Percentiles rank a stretch among this genome's conserved stretches.
Conservation (phyloP, 1,139 yeast species). For the Kazachstania sp. region DNA sequence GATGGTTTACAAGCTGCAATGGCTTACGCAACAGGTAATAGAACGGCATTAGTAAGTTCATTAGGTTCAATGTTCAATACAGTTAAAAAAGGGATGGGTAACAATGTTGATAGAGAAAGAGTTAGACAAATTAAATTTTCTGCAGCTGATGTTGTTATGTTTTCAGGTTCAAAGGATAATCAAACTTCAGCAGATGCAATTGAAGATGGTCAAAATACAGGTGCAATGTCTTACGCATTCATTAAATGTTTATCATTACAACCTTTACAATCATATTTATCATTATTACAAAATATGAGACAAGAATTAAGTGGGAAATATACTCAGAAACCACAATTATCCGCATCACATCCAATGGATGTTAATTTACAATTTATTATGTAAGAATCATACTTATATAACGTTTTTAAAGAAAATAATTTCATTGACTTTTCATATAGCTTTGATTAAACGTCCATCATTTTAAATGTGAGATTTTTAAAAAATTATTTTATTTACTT, state of each 20-base stretch:
- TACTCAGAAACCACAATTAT: conserved; percentile 82
- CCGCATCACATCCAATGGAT: conserved; percentile 79
- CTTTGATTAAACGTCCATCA: too few relatives aligned
- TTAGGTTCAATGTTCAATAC: conserved; percentile 45
- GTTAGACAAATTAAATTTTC: conserved; percentile 58
- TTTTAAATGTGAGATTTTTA: too few relatives aligned
- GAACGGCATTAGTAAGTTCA: conserved; percentile 44
- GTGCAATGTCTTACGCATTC: conserved; percentile 93
- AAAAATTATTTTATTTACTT: too few relatives aligned
- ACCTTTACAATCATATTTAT: conserved; percentile 68
- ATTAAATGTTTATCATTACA: conserved; percentile 57
- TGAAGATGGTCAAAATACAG: conserved; percentile 72
- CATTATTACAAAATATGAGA: conserved; percentile 76
- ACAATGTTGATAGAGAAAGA: conserved; percentile 34
- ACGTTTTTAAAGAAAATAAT: too few relatives aligned
- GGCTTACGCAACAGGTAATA: conserved; percentile 67
- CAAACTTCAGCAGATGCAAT: conserved; percentile 74
- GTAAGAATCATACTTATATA: conserved; percentile 3
- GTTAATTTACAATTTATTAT: conserved; percentile 54
- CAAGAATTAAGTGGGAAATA: conserved; percentile 58
- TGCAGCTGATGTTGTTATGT: conserved; percentile 78
- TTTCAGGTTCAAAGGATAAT: conserved; percentile 87
- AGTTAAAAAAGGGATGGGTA: conserved; percentile 30
- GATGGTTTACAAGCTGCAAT: conserved; percentile 65
- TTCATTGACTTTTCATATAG: too few relatives aligned